Base-by-base conservation (phyloP, 306 rosid species). In the Lithocarpus polystachyus region DNA sequence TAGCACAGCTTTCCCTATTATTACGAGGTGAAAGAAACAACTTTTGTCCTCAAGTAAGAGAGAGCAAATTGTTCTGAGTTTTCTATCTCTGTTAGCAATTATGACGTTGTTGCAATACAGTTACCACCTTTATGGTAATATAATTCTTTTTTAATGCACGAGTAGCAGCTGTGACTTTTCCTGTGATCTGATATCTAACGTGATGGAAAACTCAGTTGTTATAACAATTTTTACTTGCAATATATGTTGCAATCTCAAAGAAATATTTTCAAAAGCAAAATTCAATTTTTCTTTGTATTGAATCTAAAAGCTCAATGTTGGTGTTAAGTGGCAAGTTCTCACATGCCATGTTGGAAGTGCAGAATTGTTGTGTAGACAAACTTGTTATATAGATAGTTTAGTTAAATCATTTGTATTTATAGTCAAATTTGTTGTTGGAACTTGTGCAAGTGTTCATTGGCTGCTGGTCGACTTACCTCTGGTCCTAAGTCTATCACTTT, bases 391-490 rank as follows among this genome's bases (percentile, higher is more conserved):
- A 13, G 45, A 37, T 37, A 5, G 23, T 53, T 26, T 73, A 18
- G 45, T 56, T 43, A 37, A 72, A 65, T 78, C 35, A n/a, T 1
- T 52, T 60, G 5, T 33, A 57, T 75, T 79, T 72, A 15, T 51
- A 17, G 64, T 24, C 73, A 72, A 70, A 35, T 53, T 52, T 77
- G 65, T 73, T 68, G 65, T 28, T 55, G 52, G 51, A 45, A 24
- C 52, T 83, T 71, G 33, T 88, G 62, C 56, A 79, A 95, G 93
- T 91, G 94, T 86, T 92, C 99, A 45, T 80, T 92, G 74, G 83
- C 81, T 54, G 95, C 99, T 71, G 97, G 99, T 81, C 92, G 94
- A 74, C 94, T 93, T 69, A 95, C 98, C 56, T 86, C 97, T 68
- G 96, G 95, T 83, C 99, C 92, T 80, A 62, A 83, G 18, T 89